Evolutionary conservation across 768 basidiomycete genomes (phyloP).

Genomic region (Rhodotorula toruloides): DNA sequence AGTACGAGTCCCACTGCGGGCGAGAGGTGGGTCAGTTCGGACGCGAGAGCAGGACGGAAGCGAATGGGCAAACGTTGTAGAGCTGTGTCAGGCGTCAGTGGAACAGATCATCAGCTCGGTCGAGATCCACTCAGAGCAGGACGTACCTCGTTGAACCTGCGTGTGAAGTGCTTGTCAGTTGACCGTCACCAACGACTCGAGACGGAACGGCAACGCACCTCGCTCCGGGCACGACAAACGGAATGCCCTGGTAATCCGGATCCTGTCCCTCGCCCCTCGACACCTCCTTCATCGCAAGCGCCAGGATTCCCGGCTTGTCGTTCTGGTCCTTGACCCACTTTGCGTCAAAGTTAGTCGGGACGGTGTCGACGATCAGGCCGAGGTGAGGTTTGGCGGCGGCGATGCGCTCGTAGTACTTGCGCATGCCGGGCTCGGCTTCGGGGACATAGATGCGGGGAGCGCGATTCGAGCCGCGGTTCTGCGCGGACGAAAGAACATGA

Average conservation of each 20-base stretch:
- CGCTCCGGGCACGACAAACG: conserved; percentile 94
- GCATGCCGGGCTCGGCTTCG: conserved; percentile 83
- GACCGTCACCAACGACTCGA: conserved; percentile 43
- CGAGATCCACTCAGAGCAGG: neutral
- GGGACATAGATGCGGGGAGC: conserved; percentile 94
- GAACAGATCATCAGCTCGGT: neutral
- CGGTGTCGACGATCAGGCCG: conserved; percentile 82
- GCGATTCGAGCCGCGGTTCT: conserved; percentile 79
- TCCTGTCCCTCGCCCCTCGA: conserved; percentile 72
- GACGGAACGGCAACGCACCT: neutral
- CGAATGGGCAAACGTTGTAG: conserved; percentile 31
- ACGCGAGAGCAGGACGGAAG: too few relatives aligned
- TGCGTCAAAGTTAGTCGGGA: conserved; percentile 81
- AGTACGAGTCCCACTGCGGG: conserved; percentile 62
- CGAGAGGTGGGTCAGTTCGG: neutral
- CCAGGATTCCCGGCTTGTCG: conserved; percentile 85
- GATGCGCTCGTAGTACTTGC: conserved; percentile 87
- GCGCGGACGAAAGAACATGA: neutral
- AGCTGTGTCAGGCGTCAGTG: conserved; percentile 8
- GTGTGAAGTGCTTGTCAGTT: conserved; percentile 43
- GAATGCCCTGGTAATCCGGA: conserved; percentile 69
- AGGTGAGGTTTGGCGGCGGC: conserved; percentile 87
- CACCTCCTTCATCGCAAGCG: conserved; percentile 87
- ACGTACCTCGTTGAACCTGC: conserved; percentile 78
- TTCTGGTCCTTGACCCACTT: conserved; percentile 85